phyloP scores from a whole-genome alignment of 768 basidiomycete genomes.

The Pleurotus tuber-regium region DNA sequence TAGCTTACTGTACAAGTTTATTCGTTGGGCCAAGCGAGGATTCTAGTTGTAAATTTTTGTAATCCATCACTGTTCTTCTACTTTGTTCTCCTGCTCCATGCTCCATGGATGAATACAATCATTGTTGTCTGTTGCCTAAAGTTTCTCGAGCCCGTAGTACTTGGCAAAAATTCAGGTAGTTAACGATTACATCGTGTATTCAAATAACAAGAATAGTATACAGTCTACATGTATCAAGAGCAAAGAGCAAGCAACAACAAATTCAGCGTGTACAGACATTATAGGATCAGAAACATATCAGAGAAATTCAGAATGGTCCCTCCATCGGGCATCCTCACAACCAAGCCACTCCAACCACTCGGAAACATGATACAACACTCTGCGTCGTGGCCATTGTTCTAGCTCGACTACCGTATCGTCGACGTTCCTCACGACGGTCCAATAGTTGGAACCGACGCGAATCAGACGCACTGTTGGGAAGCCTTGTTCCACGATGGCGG shows the following conservation, averaged over 20 bases:
- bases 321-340: constrained; percentile 53
- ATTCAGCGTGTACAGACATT: background rate
- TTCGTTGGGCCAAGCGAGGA: background rate
- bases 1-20: constrained; percentile 9
- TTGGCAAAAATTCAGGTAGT: background rate
- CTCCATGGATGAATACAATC: background rate
- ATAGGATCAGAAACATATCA: background rate
- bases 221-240: too few relatives aligned
- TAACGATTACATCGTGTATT: too few relatives aligned
- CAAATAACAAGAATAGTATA: too few relatives aligned
- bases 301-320: constrained; percentile 8
- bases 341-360: constrained; percentile 69
- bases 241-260: background rate
- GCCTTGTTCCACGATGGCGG: constrained; percentile 50
- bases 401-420: constrained; percentile 26
- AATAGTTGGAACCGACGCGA: constrained; percentile 51
- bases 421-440: constrained; percentile 40
- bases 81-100: too few relatives aligned
- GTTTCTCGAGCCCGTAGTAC: too few relatives aligned
- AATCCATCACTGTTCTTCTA: too few relatives aligned
- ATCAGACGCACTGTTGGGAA: constrained; percentile 62
- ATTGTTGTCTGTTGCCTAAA: background rate
- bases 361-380: constrained; percentile 46
- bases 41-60: constrained; percentile 9
- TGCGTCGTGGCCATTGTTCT: constrained; percentile 55